A percentile compares a stretch with the other conserved stretches of the same genome.
Conservation (phyloP, 2,329 filamentous ascomycete species). For the Monosporascus ibericus region DNA sequence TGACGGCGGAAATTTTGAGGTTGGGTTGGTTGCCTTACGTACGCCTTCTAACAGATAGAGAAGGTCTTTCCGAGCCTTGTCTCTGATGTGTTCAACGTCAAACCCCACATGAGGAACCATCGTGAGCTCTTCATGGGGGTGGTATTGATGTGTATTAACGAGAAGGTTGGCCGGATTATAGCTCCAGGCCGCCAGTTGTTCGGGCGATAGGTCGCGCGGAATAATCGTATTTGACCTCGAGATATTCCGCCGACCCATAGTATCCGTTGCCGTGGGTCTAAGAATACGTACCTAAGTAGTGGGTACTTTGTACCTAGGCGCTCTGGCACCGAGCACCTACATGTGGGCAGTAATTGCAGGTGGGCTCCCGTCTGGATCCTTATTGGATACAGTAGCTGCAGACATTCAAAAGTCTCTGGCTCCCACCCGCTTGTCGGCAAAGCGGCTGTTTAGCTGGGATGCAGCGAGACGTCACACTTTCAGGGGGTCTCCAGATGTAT, state of each 20-base stretch:
- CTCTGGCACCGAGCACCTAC: no score
- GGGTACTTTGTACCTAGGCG: no score
- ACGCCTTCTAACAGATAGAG: conserved; percentile 90
- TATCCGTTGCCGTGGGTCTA: no score
- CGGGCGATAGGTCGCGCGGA: no score
- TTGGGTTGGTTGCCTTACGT: conserved; percentile 44
- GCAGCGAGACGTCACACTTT: neutral
- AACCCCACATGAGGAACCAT: conserved; percentile 70
- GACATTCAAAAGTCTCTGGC: no score
- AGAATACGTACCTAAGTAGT: no score
- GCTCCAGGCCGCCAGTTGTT: no score
- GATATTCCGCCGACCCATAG: no score
- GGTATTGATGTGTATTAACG: conserved; percentile 5
- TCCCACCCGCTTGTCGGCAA: neutral
- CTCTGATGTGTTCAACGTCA: conserved; percentile 68
- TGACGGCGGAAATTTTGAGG: conserved; percentile 1
- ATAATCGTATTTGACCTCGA: no score
- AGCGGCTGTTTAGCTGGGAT: neutral
- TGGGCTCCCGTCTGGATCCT: no score
- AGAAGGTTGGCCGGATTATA: neutral
- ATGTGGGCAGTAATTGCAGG: no score
- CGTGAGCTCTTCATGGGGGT: conserved; percentile 44
- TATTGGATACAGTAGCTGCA: no score
- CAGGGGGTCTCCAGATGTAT: neutral
- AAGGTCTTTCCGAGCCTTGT: conserved; percentile 81